Evolutionary conservation across 192 early-diverging fungal species (phyloP).

Genomic region (Lobosporangium transversale): DNA sequence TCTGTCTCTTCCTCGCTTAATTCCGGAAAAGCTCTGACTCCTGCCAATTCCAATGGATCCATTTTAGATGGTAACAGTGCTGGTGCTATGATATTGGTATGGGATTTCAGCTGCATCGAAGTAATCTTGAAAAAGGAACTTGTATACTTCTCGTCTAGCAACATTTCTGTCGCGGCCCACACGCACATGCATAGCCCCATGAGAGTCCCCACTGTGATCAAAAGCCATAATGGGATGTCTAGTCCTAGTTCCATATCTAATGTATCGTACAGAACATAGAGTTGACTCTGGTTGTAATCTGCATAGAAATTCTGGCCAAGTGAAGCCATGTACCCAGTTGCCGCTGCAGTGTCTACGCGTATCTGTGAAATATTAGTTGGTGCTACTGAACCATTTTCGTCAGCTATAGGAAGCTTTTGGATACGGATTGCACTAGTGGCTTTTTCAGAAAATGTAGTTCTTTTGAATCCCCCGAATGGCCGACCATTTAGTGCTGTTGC

Average conservation of each 20-base stretch:
- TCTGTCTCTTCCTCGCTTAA: too few species aligned
- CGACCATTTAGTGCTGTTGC: background rate
- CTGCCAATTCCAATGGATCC: background rate
- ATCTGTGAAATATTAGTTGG: background rate
- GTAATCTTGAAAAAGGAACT: background rate
- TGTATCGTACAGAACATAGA: background rate
- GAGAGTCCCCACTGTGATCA: background rate
- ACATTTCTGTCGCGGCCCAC: background rate
- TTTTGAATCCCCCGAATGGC: background rate
- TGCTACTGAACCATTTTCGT: background rate
- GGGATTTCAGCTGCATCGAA: background rate
- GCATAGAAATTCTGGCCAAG: background rate
- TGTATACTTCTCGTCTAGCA: background rate
- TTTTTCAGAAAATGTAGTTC: too few species aligned
- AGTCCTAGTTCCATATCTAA: background rate
- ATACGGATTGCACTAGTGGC: background rate
- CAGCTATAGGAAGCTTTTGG: background rate
- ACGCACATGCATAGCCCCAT: background rate
- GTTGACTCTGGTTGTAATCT: background rate
- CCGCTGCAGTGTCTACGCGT: background rate
- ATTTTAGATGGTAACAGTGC: background rate
- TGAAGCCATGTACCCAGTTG: background rate
- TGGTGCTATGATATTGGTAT: background rate
- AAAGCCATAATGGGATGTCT: background rate
- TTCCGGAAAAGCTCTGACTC: background rate